Evolutionary conservation across 306 rosid species (phyloP), one percentile per base, ranked within the genome.

Genomic region (Corylus avellana): DNA sequence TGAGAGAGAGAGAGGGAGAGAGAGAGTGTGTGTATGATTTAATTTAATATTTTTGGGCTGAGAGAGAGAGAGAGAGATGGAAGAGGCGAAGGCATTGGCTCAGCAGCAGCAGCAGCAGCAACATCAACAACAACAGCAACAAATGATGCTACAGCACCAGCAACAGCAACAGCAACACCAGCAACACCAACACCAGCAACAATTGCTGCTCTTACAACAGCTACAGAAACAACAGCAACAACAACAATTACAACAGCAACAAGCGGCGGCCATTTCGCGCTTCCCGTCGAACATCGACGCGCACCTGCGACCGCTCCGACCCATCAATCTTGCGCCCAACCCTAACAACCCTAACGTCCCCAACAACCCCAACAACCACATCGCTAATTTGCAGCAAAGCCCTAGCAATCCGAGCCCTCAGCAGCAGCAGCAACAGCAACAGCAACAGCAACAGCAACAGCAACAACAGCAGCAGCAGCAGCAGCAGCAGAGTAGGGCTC

Each of bases 281-380:
- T 92, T 94, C 82, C 98, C 98, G 39, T 94, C 98, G 8, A 94
- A 89, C 87, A 92, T 92, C 76, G 98, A 94, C 32, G 97, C 94
- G 48, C 98, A 94, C 82, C 87, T 94, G 84, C 94, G 98, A 44
- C 97, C 98, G 10, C 87, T 89, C 12, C 89, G 98, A 75, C 84
- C 92, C 81, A 68, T 86, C 75, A 86, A 85, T 86, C 91, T 89
- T 49, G 76, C 72, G 32, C 86, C 78, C 27, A 85, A 86, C 66
- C 89, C 78, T 67, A 80, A 72, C 25, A 83, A 78, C 42, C 78
- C 83, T 17, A 39, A 46, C 54, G 54, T 72, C 39, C 57, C 82
- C n/a, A 72, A 54, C 37, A 80, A 44, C 27, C 77, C 77, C 59
- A 83, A 62, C 42, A 86, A 66, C 81, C 59, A 84, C 20, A n/a